Evolutionary conservation across 2,329 filamentous ascomycete species (phyloP).

Genomic region (Penicillium brasilianum): DNA sequence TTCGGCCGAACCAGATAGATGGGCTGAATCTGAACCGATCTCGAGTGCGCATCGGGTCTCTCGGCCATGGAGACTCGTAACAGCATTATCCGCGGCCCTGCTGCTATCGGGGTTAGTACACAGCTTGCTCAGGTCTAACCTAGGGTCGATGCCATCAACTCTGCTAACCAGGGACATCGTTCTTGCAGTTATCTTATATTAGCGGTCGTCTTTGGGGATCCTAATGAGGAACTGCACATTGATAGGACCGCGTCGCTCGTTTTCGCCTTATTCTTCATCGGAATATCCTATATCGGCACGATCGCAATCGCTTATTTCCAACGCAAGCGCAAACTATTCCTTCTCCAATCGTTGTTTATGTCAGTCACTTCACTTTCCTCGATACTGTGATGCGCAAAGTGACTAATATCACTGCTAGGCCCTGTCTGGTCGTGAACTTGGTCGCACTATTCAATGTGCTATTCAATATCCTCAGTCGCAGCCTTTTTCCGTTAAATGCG

Average conservation of each 20-base stretch:
- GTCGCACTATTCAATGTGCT: conserved; percentile 42
- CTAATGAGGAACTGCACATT: conserved; percentile 24
- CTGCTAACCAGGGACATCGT: not conserved
- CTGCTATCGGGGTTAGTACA: conserved; percentile 37
- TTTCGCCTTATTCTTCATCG: conserved; percentile 36
- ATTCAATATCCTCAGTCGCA: conserved; percentile 39
- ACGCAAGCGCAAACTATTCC: conserved; percentile 30
- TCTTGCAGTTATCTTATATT: conserved; percentile 37
- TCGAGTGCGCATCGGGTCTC: not conserved
- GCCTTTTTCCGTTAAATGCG: conserved; percentile 33
- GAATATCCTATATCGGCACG: conserved; percentile 33
- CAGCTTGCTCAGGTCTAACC: not conserved
- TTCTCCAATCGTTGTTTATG: conserved; percentile 41
- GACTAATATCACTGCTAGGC: conserved; percentile 31
- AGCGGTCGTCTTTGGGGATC: conserved; percentile 35
- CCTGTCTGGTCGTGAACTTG: conserved; percentile 29
- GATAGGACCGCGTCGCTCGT: conserved; percentile 32
- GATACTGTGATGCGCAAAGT: not conserved
- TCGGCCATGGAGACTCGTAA: conserved; percentile 33
- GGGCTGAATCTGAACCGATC: not conserved
- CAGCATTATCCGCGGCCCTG: conserved; percentile 33
- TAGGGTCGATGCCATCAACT: not conserved
- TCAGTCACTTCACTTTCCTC: conserved; percentile 23
- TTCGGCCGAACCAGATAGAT: conserved; percentile 5
- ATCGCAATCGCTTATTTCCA: conserved; percentile 34